A percentile compares a stretch with the other conserved stretches of the same genome.
Evolutionary conservation across 352 stramenopile species (phyloP).

Genomic region (Phytophthora aleatoria): DNA sequence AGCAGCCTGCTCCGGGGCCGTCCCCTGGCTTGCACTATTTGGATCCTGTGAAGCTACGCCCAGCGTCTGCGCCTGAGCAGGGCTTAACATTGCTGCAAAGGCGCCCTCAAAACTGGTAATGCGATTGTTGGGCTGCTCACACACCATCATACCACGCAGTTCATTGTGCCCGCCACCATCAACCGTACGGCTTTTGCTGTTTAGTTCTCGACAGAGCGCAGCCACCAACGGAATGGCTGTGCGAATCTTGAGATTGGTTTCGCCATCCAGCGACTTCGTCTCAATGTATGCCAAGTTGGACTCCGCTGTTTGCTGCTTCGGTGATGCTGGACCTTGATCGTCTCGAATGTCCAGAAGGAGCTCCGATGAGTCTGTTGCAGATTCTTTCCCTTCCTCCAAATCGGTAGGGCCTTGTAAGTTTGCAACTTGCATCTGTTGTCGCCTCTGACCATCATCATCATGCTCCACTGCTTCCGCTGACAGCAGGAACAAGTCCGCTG

Average conservation of each 20-base stretch:
- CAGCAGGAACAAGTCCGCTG: conserved; percentile 77
- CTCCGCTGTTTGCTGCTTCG: conserved; percentile 21
- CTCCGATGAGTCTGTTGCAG: neutral
- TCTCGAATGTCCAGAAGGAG: neutral
- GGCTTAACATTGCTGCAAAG: conserved; percentile 51
- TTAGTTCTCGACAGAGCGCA: conserved; percentile 28
- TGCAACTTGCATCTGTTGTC: conserved; percentile 4
- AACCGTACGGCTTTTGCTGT: conserved; percentile 6
- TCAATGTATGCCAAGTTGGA: conserved; percentile 80
- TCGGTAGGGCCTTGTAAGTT: conserved; percentile 1
- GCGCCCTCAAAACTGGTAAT: conserved; percentile 87
- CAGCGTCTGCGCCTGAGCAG: conserved; percentile 40
- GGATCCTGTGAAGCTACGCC: conserved; percentile 30
- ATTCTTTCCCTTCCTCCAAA: conserved; percentile 23
- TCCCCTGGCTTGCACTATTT: neutral
- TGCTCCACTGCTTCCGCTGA: conserved; percentile 58
- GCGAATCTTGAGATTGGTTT: conserved; percentile 88
- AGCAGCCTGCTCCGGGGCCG: conserved; percentile 11
- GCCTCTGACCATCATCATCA: conserved; percentile 34
- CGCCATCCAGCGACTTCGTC: conserved; percentile 84
- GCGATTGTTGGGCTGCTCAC: conserved; percentile 81
- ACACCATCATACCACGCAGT: conserved; percentile 67
- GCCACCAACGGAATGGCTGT: conserved; percentile 66
- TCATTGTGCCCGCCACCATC: conserved; percentile 40
- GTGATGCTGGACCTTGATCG: neutral